Evolutionary conservation across 257 asterid genomes (phyloP).

Genomic region (Rauvolfia tetraphylla): DNA sequence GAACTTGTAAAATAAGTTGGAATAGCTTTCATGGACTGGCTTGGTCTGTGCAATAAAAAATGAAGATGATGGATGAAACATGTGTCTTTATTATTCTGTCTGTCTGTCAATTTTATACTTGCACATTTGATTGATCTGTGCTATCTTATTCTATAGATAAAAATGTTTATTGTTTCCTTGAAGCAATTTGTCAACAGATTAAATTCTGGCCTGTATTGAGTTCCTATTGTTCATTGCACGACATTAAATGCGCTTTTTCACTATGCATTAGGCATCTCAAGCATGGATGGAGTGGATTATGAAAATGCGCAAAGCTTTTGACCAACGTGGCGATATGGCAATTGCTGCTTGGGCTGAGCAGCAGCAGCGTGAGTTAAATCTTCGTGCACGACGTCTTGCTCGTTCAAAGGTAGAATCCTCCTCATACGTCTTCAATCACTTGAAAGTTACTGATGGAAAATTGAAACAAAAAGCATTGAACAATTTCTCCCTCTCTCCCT

Average conservation of each 20-base stretch:
- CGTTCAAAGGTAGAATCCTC: conserved; percentile 64
- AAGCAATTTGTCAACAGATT: background rate
- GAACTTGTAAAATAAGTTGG: background rate
- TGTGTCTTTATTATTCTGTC: too few relatives aligned
- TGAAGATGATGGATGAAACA: background rate
- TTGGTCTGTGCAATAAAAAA: background rate
- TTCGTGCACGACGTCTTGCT: conserved; percentile 89
- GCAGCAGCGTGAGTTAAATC: conserved; percentile 82
- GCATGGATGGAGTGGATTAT: conserved; percentile 98
- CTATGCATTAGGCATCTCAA: conserved; percentile 72
- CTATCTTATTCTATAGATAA: too few relatives aligned
- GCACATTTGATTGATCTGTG: too few relatives aligned
- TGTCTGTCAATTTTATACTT: too few relatives aligned
- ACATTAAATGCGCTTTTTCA: background rate
- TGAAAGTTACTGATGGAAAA: background rate
- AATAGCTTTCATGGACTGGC: background rate
- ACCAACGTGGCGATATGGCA: conserved; percentile 98
- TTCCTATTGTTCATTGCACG: background rate
- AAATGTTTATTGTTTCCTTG: too few relatives aligned
- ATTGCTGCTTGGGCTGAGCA: conserved; percentile 98
- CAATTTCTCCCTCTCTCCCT: background rate
- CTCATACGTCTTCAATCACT: background rate
- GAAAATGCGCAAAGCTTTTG: conserved; percentile 88
- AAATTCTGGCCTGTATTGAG: background rate
- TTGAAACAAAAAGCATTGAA: background rate